Conservation (phyloP, 2,329 filamentous ascomycete genomes). For the Botrytis squamosa region DNA sequence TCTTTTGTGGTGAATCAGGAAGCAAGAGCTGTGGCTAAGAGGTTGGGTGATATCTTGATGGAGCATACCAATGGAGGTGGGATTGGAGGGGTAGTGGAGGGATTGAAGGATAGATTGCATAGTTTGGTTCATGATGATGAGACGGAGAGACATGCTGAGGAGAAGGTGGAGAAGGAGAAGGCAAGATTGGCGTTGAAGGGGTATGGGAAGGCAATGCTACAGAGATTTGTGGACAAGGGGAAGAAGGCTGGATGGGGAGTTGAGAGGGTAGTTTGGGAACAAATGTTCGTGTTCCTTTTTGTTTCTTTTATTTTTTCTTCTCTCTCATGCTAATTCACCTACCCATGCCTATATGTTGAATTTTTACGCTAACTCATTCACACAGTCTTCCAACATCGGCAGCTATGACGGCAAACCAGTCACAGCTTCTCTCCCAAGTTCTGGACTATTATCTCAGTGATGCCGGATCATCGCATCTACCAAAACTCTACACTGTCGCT, state of each 20-base stretch:
- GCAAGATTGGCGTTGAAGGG: constrained; percentile 54
- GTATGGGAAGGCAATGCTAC: constrained; percentile 66
- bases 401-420: constrained; percentile 69
- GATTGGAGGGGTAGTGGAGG: constrained; percentile 14
- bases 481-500: constrained; percentile 61
- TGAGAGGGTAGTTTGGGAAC: constrained; percentile 58
- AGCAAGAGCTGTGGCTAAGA: constrained; percentile 54
- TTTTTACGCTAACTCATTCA: neutral
- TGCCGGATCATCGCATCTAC: constrained; percentile 52
- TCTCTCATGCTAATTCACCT: too few species aligned
- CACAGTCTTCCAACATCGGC: constrained; percentile 55
- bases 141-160: constrained; percentile 41
- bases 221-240: constrained; percentile 62
- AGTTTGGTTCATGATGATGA: constrained; percentile 7
- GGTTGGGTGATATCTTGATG: constrained; percentile 62
- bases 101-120: constrained; percentile 1
- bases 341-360: neutral
- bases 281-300: constrained; percentile 30
- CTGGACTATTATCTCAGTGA: constrained; percentile 70
- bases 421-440: constrained; percentile 68
- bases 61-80: constrained; percentile 63
- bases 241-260: constrained; percentile 45
- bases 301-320: neutral
- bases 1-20: constrained; percentile 56
- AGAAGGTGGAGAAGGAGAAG: constrained; percentile 40